Conservation (phyloP, 352 stramenopile species). For the Pythium sukuiense region DNA sequence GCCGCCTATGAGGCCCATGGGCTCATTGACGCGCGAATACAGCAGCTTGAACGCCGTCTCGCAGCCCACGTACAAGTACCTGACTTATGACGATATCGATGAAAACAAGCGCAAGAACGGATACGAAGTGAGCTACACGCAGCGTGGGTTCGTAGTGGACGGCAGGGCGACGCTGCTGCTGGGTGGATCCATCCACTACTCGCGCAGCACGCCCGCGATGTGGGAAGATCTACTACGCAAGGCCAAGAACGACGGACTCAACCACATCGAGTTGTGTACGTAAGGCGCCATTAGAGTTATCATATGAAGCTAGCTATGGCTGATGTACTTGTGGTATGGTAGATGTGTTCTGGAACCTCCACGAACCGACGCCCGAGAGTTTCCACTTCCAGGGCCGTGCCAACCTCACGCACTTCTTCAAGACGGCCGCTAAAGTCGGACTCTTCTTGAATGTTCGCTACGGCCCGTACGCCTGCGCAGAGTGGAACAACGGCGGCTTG, state of each 20-base stretch:
- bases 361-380: conserved; percentile 53
- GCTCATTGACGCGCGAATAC: conserved; percentile 32
- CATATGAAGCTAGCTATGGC: background rate
- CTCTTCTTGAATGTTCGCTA: conserved; percentile 77
- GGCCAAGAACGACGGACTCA: conserved; percentile 72
- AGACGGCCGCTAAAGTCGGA: conserved; percentile 46
- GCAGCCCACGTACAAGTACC: conserved; percentile 30
- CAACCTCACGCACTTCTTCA: conserved; percentile 68
- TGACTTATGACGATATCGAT: conserved; percentile 68
- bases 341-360: conserved; percentile 79
- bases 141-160: conserved; percentile 62
- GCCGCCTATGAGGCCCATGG: conserved; percentile 43
- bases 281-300: background rate
- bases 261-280: conserved; percentile 74
- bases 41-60: background rate
- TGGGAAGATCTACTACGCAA: conserved; percentile 62
- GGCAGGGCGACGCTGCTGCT: conserved; percentile 55
- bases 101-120: conserved; percentile 36
- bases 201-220: conserved; percentile 44
- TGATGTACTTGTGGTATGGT: background rate
- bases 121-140: conserved; percentile 51
- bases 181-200: conserved; percentile 70
- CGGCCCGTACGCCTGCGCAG: conserved; percentile 63
- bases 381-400: conserved; percentile 49
- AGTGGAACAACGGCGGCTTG: conserved; percentile 67